Percentiles rank a stretch among this genome's conserved stretches.
phyloP scores from a whole-genome alignment of 2,329 filamentous ascomycete species.

The Fusarium sulawesiense region DNA sequence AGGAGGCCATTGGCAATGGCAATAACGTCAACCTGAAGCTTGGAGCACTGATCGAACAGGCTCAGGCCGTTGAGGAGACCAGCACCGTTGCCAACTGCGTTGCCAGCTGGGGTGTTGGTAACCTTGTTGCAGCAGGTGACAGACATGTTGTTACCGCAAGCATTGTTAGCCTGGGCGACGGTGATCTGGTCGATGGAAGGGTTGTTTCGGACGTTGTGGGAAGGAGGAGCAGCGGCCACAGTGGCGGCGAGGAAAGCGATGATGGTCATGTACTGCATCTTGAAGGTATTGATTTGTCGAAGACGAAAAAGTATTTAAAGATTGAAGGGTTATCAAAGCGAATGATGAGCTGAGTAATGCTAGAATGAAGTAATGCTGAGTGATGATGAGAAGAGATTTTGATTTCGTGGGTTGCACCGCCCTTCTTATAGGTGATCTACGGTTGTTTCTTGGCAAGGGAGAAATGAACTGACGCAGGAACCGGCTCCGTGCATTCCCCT shows the following conservation, averaged over 20 bases:
- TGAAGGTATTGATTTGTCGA: neutral
- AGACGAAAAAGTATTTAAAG: neutral
- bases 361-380: neutral
- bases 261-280: conserved; percentile 2
- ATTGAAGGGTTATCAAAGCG: neutral
- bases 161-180: neutral
- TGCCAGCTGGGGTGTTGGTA: neutral
- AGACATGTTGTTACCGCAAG: neutral
- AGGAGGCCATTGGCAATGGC: neutral
- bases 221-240: neutral
- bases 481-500: neutral
- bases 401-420: neutral
- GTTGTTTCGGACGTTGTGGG: neutral
- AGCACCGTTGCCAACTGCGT: neutral
- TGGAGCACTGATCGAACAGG: conserved; percentile 4
- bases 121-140: conserved; percentile 12
- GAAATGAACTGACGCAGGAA: no score
- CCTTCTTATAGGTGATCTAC: neutral
- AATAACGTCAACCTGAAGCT: neutral
- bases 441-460: no score
- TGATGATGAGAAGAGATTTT: neutral
- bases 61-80: neutral
- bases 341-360: neutral
- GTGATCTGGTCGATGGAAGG: neutral
- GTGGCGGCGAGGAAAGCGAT: conserved; percentile 11